Conservation (phyloP, 2,329 filamentous ascomycete genomes). For the Metarhizium robertsii region DNA sequence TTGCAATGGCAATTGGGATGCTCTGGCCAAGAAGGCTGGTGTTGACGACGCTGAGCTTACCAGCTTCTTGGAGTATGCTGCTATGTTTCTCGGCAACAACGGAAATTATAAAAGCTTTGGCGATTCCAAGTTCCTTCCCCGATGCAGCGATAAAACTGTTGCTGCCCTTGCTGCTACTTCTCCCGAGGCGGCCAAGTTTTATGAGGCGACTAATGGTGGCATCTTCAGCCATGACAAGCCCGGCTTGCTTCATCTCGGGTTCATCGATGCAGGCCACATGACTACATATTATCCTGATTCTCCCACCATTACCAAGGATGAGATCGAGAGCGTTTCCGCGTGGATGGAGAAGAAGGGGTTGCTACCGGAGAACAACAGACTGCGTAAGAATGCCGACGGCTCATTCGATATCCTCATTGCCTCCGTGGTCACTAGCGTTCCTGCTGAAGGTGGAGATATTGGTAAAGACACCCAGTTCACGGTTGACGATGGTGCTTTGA, state of each 20-base stretch:
- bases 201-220: constrained; percentile 58
- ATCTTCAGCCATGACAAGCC: constrained; percentile 61
- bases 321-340: constrained; percentile 63
- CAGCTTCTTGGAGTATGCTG: constrained; percentile 66
- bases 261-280: constrained; percentile 64
- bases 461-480: constrained; percentile 55
- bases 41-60: constrained; percentile 55
- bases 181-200: constrained; percentile 52
- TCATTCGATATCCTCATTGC: constrained; percentile 68
- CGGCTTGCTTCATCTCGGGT: constrained; percentile 66
- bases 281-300: constrained; percentile 78
- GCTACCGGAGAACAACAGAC: constrained; percentile 66
- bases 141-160: constrained; percentile 55
- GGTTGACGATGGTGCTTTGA: constrained; percentile 47
- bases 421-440: constrained; percentile 52
- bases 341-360: constrained; percentile 65
- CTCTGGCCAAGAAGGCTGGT: constrained; percentile 53
- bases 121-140: constrained; percentile 74
- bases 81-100: constrained; percentile 69
- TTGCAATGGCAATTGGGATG: constrained; percentile 61
- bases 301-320: constrained; percentile 60
- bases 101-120: constrained; percentile 87
- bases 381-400: constrained; percentile 55
- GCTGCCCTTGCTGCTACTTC: constrained; percentile 53
- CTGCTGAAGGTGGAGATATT: constrained; percentile 56